Percentiles rank a stretch among this genome's conserved stretches.
Evolutionary conservation across 805 yeast genomes (phyloP).

Genomic region (Teunomyces gatunensis): DNA sequence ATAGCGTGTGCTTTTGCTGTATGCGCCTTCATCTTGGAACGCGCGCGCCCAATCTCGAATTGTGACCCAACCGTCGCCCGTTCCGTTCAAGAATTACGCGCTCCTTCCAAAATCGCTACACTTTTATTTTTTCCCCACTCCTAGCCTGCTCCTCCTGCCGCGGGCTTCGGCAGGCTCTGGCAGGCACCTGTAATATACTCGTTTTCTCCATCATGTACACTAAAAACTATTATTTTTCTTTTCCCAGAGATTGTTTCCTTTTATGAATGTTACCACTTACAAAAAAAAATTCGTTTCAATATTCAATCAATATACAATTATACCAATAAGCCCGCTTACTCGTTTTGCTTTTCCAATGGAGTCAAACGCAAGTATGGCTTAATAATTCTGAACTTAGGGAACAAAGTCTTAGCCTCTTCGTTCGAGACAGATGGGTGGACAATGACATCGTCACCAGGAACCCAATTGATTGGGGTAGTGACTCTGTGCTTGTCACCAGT

Average conservation of each 20-base stretch:
- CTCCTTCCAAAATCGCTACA: neutral
- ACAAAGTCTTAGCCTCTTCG: conserved; percentile 67
- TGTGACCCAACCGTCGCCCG: too few relatives aligned
- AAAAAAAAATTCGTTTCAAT: neutral
- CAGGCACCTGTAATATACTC: neutral
- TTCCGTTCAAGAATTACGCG: neutral
- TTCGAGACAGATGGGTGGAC: conserved; percentile 84
- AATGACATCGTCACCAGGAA: conserved; percentile 84
- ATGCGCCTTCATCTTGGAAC: neutral
- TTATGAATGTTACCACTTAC: too few relatives aligned
- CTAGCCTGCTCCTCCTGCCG: neutral
- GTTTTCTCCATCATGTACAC: neutral
- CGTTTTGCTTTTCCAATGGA: conserved; percentile 36
- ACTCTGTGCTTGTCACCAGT: conserved; percentile 78
- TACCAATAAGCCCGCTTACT: conserved; percentile 4
- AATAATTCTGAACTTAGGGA: conserved; percentile 80
- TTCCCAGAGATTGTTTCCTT: too few relatives aligned
- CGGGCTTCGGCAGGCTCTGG: neutral
- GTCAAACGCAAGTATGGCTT: conserved; percentile 85
- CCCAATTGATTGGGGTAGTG: conserved; percentile 93
- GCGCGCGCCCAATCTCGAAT: neutral
- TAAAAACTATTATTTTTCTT: too few relatives aligned
- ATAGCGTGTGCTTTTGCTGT: neutral
- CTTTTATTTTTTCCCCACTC: neutral
- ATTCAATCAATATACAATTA: conserved; percentile 8